A percentile compares a stretch with the other conserved stretches of the same genome.
Evolutionary conservation across 352 stramenopile species (phyloP).

Genomic region (Phytophthora macrochlamydospora): DNA sequence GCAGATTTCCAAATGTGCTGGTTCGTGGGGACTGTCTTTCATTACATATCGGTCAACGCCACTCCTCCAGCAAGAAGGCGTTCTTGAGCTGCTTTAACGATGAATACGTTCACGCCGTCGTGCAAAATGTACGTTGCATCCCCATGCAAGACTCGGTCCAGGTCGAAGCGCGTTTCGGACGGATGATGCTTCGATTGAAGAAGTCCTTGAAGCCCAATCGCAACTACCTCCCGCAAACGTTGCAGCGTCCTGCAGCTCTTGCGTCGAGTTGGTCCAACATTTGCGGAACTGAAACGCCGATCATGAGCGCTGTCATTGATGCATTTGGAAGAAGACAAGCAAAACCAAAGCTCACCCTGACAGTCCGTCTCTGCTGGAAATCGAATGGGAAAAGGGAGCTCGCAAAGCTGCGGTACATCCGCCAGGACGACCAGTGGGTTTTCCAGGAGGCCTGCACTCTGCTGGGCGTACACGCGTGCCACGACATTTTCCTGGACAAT

Average conservation of each 20-base stretch:
- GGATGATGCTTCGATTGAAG: neutral
- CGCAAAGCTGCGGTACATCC: slow-evolving; percentile 7
- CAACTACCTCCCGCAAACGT: neutral
- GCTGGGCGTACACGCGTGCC: neutral
- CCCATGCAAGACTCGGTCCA: neutral
- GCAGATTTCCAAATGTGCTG: slow-evolving; percentile 1
- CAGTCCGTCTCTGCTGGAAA: neutral
- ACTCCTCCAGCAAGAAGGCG: neutral
- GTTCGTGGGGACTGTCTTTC: slow-evolving; percentile 4
- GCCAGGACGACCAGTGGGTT: slow-evolving; percentile 1
- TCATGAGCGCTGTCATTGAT: slow-evolving; percentile 1
- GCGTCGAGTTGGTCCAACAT: slow-evolving; percentile 10
- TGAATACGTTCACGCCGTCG: neutral
- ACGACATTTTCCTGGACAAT: slow-evolving; percentile 10
- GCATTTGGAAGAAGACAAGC: neutral
- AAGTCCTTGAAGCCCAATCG: too few relatives aligned
- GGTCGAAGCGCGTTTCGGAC: slow-evolving; percentile 4
- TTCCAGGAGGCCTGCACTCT: neutral
- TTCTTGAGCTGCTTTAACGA: slow-evolving; percentile 6
- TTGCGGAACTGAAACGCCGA: neutral
- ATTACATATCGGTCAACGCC: neutral
- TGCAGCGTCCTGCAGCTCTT: neutral
- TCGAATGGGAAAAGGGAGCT: neutral
- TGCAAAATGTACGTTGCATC: neutral
- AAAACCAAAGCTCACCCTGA: slow-evolving; percentile 5